phyloP scores from a whole-genome alignment of 2,329 filamentous ascomycete genomes.

The Diaporthe amygdali region DNA sequence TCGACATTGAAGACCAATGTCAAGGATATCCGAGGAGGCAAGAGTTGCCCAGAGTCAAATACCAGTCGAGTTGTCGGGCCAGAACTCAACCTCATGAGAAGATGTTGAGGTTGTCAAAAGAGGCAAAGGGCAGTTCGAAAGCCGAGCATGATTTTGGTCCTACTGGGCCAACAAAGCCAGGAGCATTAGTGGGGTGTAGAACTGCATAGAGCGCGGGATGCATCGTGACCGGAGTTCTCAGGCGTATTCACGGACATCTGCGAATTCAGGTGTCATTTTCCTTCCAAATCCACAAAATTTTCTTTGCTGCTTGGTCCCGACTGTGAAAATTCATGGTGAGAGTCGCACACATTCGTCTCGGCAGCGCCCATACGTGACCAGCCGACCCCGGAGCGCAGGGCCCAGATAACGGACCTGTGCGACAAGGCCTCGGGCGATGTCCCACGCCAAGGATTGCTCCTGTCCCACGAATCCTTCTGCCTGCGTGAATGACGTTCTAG shows the following conservation, averaged over 20 bases:
- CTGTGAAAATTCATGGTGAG: not conserved
- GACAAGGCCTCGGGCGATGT: not conserved
- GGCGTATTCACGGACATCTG: not conserved
- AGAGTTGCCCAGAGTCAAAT: not conserved
- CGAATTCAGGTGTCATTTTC: not conserved
- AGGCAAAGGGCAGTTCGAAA: not conserved
- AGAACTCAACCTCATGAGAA: not conserved
- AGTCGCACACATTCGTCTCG: not conserved
- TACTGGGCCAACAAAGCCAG: no score
- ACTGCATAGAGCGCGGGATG: not conserved
- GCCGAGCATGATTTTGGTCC: not conserved
- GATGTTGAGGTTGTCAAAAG: not conserved
- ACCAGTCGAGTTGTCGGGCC: not conserved
- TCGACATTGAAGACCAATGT: not conserved
- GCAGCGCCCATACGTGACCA: not conserved
- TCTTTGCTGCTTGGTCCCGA: not conserved
- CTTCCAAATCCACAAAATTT: not conserved
- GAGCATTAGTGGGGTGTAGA: not conserved
- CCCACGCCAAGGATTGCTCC: not conserved
- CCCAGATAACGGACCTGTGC: not conserved
- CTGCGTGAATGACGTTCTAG: not conserved
- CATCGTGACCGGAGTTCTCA: not conserved
- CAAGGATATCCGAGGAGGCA: not conserved
- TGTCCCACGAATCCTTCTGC: not conserved
- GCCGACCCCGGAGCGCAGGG: not conserved